These are phyloP conservation scores for Exophiala lecanii-corni DNA, from an alignment of 2,329 filamentous ascomycete genomes.

Conservation along the genomic window DNA sequence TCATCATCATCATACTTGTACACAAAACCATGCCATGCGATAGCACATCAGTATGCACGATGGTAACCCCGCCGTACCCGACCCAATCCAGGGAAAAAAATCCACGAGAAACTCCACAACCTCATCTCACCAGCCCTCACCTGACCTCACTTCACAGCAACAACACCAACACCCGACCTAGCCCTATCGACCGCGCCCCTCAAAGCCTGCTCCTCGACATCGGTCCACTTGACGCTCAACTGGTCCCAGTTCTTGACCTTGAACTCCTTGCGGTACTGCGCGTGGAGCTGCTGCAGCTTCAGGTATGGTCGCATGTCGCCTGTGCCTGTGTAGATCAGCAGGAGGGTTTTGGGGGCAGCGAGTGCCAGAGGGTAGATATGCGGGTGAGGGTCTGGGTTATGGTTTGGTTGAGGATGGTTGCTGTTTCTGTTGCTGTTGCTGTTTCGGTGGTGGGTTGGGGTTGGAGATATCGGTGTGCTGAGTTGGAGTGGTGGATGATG, in stretches of 20 bases:
- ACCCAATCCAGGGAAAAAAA: too few relatives aligned
- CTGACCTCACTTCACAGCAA: too few relatives aligned
- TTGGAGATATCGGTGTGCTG: conserved; percentile 16
- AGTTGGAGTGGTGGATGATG: too few relatives aligned
- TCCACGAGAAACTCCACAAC: too few relatives aligned
- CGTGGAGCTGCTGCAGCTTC: conserved; percentile 53
- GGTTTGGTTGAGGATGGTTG: conserved; percentile 38
- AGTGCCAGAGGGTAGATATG: conserved; percentile 51
- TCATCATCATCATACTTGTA: too few relatives aligned
- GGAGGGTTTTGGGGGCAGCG: conserved; percentile 53
- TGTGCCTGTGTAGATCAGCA: conserved; percentile 61
- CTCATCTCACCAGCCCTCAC: too few relatives aligned
- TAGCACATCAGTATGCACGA: too few relatives aligned
- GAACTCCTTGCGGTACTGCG: conserved; percentile 54
- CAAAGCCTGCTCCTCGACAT: conserved; percentile 57
- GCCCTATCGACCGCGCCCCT: conserved; percentile 53
- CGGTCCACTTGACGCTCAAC: conserved; percentile 60
- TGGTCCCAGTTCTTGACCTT: conserved; percentile 59
- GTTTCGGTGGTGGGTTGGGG: conserved; percentile 2
- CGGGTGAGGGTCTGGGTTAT: conserved; percentile 48
- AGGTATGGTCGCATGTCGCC: conserved; percentile 56
- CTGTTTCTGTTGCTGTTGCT: too few relatives aligned
- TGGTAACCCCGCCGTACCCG: too few relatives aligned
- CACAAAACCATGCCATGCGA: too few relatives aligned
- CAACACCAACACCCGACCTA: conserved; percentile 46